A percentile compares a stretch with the other conserved stretches of the same genome.
Conservation (phyloP, 2,329 filamentous ascomycete genomes). For the Pseudocercospora macadamiae region DNA sequence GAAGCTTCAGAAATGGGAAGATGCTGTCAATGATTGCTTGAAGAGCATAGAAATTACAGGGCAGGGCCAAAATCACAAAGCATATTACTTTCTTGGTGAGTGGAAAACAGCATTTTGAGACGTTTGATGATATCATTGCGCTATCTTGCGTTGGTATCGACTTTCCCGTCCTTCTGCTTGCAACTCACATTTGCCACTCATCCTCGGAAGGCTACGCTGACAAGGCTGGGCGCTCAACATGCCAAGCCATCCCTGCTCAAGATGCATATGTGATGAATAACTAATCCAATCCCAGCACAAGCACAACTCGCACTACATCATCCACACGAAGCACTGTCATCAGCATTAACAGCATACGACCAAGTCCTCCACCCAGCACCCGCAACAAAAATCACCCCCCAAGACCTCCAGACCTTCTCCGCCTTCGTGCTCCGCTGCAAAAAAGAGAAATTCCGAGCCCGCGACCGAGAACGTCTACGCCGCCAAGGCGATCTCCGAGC, state of each 20-base stretch:
- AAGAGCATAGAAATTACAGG: conserved; percentile 70
- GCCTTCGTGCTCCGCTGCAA: conserved; percentile 76
- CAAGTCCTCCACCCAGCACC: conserved; percentile 56
- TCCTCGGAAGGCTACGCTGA: conserved; percentile 21
- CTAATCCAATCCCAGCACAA: conserved; percentile 60
- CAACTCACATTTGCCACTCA: not conserved
- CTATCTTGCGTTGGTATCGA: not conserved
- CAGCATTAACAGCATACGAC: conserved; percentile 72
- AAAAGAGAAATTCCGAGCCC: conserved; percentile 80
- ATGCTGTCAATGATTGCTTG: conserved; percentile 75
- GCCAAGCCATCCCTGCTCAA: not conserved
- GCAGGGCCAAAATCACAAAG: conserved; percentile 60
- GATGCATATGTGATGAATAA: not conserved
- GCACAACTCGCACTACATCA: conserved; percentile 76
- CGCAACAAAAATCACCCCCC: conserved; percentile 51
- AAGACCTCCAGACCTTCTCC: conserved; percentile 56
- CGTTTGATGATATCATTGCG: not conserved
- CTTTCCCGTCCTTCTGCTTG: not conserved
- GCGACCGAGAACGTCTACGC: conserved; percentile 64
- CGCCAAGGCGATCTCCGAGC: conserved; percentile 62
- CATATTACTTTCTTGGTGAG: conserved; percentile 70
- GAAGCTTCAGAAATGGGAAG: conserved; percentile 72
- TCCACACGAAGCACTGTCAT: conserved; percentile 71
- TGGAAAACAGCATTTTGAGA: not conserved
- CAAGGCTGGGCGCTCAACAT: not conserved